Evolutionary conservation across 2,329 filamentous ascomycete species (phyloP).

Genomic region (Lecanicillium sp.): DNA sequence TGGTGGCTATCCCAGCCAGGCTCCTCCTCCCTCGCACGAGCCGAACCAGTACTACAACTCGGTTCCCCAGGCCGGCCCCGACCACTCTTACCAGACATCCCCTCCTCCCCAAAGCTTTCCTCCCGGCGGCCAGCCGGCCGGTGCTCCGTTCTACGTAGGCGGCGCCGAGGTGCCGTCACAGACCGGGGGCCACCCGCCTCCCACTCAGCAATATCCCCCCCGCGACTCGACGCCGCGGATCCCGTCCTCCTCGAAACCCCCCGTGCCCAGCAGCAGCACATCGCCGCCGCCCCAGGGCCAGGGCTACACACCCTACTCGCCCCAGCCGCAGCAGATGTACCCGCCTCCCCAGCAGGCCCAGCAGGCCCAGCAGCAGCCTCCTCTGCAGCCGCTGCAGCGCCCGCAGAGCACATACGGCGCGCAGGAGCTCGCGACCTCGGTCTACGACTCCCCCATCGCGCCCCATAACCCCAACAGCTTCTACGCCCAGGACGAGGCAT

Average conservation of each 20-base stretch:
- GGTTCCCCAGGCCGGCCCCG: constrained; percentile 34
- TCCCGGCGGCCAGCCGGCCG: constrained; percentile 41
- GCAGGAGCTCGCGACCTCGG: constrained; percentile 72
- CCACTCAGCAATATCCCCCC: constrained; percentile 39
- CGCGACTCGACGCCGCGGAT: constrained; percentile 46
- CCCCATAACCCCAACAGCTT: constrained; percentile 41
- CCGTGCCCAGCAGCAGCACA: constrained; percentile 45
- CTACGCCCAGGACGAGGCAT: constrained; percentile 39
- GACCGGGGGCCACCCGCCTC: constrained; percentile 20
- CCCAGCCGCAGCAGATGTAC: constrained; percentile 22
- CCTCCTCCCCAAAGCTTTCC: constrained; percentile 51
- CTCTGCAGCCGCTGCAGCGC: constrained; percentile 39
- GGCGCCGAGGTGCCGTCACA: constrained; percentile 48
- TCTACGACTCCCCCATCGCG: constrained; percentile 67
- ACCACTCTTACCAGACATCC: constrained; percentile 42
- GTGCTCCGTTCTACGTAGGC: constrained; percentile 61
- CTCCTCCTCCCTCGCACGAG: constrained; percentile 47
- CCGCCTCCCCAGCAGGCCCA: constrained; percentile 36
- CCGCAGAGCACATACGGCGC: constrained; percentile 65
- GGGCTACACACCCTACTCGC: constrained; percentile 38
- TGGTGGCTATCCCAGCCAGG: constrained; percentile 36
- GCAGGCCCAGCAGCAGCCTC: constrained; percentile 49
- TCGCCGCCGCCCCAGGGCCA: constrained; percentile 43
- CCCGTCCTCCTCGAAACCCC: constrained; percentile 41
- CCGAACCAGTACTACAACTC: constrained; percentile 65